These are phyloP conservation scores for Paraconiothyrium brasiliense DNA, from an alignment of 2,329 filamentous ascomycete genomes.

Conservation along the genomic window DNA sequence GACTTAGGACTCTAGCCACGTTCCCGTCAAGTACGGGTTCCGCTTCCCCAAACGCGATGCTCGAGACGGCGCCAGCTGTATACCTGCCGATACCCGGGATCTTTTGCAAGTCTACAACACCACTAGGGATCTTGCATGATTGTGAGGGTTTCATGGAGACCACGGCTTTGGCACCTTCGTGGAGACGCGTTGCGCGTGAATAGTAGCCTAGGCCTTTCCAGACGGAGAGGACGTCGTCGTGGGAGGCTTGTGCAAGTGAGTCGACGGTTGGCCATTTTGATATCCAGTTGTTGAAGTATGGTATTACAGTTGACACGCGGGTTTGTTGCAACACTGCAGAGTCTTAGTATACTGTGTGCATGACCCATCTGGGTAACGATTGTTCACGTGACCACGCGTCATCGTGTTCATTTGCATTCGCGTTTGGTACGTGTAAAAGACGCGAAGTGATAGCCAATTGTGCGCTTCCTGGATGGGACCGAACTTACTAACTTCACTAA, in stretches of 20 bases:
- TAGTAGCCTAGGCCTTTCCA: slow-evolving; percentile 73
- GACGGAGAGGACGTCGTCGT: slow-evolving; percentile 66
- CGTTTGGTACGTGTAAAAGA: not conserved
- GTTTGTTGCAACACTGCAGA: slow-evolving; percentile 69
- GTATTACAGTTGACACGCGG: slow-evolving; percentile 68
- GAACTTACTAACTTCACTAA: slow-evolving; percentile 66
- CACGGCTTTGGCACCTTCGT: slow-evolving; percentile 64
- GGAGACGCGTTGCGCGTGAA: slow-evolving; percentile 69
- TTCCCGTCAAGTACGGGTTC: slow-evolving; percentile 72
- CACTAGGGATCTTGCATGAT: slow-evolving; percentile 61
- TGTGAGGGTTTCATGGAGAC: slow-evolving; percentile 49
- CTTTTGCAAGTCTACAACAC: slow-evolving; percentile 56
- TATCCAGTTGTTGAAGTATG: slow-evolving; percentile 72
- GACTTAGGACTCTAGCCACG: slow-evolving; percentile 67
- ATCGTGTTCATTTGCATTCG: slow-evolving; percentile 12
- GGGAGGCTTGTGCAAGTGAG: slow-evolving; percentile 62
- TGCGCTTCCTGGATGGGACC: not conserved
- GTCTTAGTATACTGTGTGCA: not conserved
- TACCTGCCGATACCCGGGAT: slow-evolving; percentile 70
- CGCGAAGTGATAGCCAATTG: not conserved
- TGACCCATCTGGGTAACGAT: not conserved
- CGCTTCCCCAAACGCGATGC: slow-evolving; percentile 69
- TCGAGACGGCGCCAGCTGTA: slow-evolving; percentile 69
- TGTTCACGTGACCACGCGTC: slow-evolving; percentile 30
- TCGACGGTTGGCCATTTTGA: slow-evolving; percentile 67